Base-by-base conservation (phyloP, 1,284 basidiomycete species). In the Sporisorium graminicola region DNA sequence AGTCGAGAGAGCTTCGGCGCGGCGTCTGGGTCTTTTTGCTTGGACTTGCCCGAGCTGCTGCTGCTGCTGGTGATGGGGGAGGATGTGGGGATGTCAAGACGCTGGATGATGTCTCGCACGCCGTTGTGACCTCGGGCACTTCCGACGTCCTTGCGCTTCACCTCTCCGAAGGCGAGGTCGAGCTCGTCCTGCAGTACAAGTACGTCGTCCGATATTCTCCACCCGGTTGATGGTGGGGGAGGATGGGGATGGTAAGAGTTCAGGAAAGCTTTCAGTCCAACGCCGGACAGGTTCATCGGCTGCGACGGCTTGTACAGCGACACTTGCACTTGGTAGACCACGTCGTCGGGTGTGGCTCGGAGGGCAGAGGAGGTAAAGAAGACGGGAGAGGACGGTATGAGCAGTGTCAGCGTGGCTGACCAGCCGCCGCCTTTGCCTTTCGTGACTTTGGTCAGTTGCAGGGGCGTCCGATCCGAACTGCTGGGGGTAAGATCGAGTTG, bases 161-260 rank as follows among this genome's bases (percentile, higher is more conserved):
- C 65, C 22, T 14, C 5, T 0, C 61, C 61, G 31, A 76, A 76
- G 3, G n/a, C 22, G 2, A 65, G 51, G 20, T 71, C 68, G 1
- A 76, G 68, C 26, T 76, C 74, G 51, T 76, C 74, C 29, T 76
- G 74, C 4, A 76, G 58, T 2, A 76, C 58, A 0, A 76, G 51
- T 1, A 71, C 26, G 31, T 75, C 53, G 24, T 56, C 50, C 1
- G 18, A 13, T 1, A 33, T 8, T 52, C 56, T 26, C 1, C 31
- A 8, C n/a, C n/a, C 8, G 16, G 16, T 13, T 26, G 35, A 24
- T n/a, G 27, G 7, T 16, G 55, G 1, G 24, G 53, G 10, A 12
- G 18, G 33, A 6, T 26, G 9, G 1, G 59, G 40, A 29, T 60
- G 44, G 31, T 64, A 57, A 0, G 60, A 20, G 12, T 20, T 3